These are phyloP conservation scores for Bipolaris oryzae DNA, from an alignment of 2,329 filamentous ascomycete species.

Conservation along the genomic window DNA sequence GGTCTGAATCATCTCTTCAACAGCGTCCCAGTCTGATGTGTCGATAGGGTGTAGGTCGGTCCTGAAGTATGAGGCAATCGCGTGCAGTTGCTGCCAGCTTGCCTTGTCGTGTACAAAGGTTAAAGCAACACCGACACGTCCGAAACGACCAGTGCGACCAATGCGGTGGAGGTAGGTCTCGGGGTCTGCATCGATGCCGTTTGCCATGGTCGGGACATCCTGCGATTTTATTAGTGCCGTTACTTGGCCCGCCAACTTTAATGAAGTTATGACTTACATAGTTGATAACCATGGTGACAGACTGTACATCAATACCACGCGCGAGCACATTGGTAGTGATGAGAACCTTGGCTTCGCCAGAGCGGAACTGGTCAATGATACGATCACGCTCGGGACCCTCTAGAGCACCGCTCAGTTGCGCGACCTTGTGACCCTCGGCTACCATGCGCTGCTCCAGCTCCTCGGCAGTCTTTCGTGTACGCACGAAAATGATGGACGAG, in stretches of 20 bases:
- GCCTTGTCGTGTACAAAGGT: conserved; percentile 88
- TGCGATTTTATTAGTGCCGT: conserved; percentile 48
- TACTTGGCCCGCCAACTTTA: not conserved
- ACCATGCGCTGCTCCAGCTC: conserved; percentile 87
- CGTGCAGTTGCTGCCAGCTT: conserved; percentile 77
- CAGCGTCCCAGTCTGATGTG: conserved; percentile 87
- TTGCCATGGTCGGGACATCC: conserved; percentile 60
- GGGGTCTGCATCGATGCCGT: conserved; percentile 73
- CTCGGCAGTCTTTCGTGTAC: conserved; percentile 83
- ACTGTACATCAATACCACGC: conserved; percentile 90
- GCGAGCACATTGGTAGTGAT: conserved; percentile 97
- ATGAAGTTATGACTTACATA: conserved; percentile 61
- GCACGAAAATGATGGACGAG: conserved; percentile 97
- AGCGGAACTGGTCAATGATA: conserved; percentile 85
- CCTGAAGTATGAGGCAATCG: conserved; percentile 80
- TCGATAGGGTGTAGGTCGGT: conserved; percentile 82
- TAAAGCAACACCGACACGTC: conserved; percentile 93
- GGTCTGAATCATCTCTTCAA: conserved; percentile 80
- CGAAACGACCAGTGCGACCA: conserved; percentile 94
- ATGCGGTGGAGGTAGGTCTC: conserved; percentile 99
- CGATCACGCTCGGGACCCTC: conserved; percentile 83
- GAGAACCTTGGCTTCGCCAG: conserved; percentile 87
- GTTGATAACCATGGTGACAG: conserved; percentile 98
- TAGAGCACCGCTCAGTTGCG: conserved; percentile 84
- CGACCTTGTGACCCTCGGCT: conserved; percentile 88